Percentiles rank a stretch among this genome's conserved stretches.
Evolutionary conservation across 306 rosid species (phyloP).

Genomic region (Dryas drummondii): DNA sequence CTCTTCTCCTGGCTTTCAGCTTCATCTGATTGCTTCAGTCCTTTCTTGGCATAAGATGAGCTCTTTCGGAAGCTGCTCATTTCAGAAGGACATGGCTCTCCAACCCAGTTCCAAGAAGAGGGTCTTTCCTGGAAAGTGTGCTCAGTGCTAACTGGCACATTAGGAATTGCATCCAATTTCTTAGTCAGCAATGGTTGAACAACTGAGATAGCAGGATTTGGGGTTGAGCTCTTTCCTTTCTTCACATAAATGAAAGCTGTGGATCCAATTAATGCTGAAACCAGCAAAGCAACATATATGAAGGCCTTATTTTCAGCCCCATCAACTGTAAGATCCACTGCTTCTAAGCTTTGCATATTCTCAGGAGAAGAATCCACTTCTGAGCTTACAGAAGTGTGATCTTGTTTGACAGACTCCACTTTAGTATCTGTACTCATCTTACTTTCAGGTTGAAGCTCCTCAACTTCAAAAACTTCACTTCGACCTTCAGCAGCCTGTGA

Average conservation of each 20-base stretch:
- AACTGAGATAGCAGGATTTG: constrained; percentile 3
- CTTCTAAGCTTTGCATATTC: constrained; percentile 1
- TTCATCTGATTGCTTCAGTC: constrained; percentile 30
- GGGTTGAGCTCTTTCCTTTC: constrained; percentile 29
- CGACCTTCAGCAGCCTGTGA: neutral
- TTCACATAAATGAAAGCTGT: constrained; percentile 30
- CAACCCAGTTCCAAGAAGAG: constrained; percentile 38
- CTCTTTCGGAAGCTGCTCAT: constrained; percentile 59
- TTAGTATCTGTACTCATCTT: neutral
- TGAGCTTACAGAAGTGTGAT: neutral
- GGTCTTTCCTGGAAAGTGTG: constrained; percentile 34
- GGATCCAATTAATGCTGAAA: constrained; percentile 39
- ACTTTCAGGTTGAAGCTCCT: neutral
- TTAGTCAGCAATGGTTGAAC: constrained; percentile 26
- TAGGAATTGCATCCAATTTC: constrained; percentile 23
- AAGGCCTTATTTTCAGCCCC: neutral
- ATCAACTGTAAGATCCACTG: constrained; percentile 7
- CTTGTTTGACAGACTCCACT: neutral
- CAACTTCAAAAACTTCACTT: constrained; percentile 5
- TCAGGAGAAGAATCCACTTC: constrained; percentile 1
- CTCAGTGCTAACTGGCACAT: constrained; percentile 12
- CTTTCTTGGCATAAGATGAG: constrained; percentile 26
- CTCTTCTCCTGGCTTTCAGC: constrained; percentile 54
- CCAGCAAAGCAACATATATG: constrained; percentile 25
- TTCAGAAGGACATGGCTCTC: constrained; percentile 62